Base-by-base conservation (phyloP, 306 rosid species). In the Alnus glutinosa region DNA sequence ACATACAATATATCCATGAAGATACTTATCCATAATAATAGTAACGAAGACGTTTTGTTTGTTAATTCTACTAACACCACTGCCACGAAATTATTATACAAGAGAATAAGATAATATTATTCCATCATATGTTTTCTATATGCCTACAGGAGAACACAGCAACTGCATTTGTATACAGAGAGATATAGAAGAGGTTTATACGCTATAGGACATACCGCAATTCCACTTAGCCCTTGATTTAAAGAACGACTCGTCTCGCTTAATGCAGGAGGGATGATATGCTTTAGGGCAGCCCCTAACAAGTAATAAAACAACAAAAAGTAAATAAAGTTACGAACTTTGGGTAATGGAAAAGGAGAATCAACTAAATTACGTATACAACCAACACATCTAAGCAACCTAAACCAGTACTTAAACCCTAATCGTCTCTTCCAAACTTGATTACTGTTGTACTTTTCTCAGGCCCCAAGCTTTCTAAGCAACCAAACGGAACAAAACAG, bases 261-360 rank as follows among this genome's bases (percentile, higher is more conserved):
- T 96, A 79, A 96, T 82, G 86, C 99, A 96, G 4, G 97, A 66
- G 0, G 97, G 97, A 78, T 96, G 99, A 80, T 96, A 96, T 1
- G 99, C 99, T 89, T 96, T 96, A 10, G 98, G 99, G 68, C 99
- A 96, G 46, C 93, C 96, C 92, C 99, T 96, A 77, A 58, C 76
- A 71, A 78, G 28, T 19, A 83, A 66, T 14, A 28, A 78, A 78
- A 9, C 66, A 36, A 78, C 44, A 71, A 80, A 10, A 32, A n/a
- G 9, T n/a, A 28, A 68, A 67, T 68, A 39, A 42, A 46, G 50
- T 18, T 4, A 4, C 72, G 3, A 10, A 18, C 30, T 42, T 68
- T 68, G 72, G 52, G 6, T 16, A 42, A n/a, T 18, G 14, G 28
- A 68, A 67, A 68, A 4, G 12, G 44, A 37, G 28, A 36, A 66